A percentile compares a stretch with the other conserved stretches of the same genome.
These are phyloP conservation scores for Psilocybe sp. DNA, from an alignment of 768 basidiomycete species.

Conservation along the genomic window DNA sequence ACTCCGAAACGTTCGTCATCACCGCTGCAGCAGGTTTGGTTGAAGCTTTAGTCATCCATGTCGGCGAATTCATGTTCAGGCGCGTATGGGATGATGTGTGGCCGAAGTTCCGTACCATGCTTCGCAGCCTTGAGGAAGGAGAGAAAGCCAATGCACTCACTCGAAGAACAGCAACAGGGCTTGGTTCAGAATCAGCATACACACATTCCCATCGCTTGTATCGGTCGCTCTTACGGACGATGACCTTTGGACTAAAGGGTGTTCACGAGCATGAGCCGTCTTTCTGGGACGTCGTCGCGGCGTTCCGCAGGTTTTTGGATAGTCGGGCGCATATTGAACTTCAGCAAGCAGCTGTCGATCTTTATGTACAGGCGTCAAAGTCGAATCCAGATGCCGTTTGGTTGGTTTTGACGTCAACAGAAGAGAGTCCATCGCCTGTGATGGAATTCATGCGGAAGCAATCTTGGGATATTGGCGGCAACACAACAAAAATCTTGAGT, in stretches of 20 bases:
- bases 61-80: conserved; percentile 83
- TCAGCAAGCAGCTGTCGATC: conserved; percentile 56
- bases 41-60: conserved; percentile 64
- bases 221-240: conserved; percentile 70
- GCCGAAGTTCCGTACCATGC: conserved; percentile 72
- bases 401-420: conserved; percentile 65
- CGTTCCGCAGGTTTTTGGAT: conserved; percentile 77
- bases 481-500: conserved; percentile 34
- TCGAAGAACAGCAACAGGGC: conserved; percentile 44
- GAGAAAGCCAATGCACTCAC: conserved; percentile 69
- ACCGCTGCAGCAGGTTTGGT: conserved; percentile 71
- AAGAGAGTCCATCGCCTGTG: conserved; percentile 35
- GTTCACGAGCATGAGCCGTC: conserved; percentile 71
- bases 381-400: conserved; percentile 83
- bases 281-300: conserved; percentile 78
- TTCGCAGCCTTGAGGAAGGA: conserved; percentile 56
- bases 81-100: conserved; percentile 91
- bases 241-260: conserved; percentile 60
- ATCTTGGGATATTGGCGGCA: conserved; percentile 63
- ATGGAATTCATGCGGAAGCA: conserved; percentile 49
- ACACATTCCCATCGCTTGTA: conserved; percentile 82
- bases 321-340: conserved; percentile 68
- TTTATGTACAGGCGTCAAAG: conserved; percentile 60
- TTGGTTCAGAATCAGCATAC: conserved; percentile 70
- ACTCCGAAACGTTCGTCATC: conserved; percentile 76